Percentiles rank a stretch among this genome's conserved stretches.
phyloP scores from a whole-genome alignment of 768 basidiomycete species.

The Mycena floridula region DNA sequence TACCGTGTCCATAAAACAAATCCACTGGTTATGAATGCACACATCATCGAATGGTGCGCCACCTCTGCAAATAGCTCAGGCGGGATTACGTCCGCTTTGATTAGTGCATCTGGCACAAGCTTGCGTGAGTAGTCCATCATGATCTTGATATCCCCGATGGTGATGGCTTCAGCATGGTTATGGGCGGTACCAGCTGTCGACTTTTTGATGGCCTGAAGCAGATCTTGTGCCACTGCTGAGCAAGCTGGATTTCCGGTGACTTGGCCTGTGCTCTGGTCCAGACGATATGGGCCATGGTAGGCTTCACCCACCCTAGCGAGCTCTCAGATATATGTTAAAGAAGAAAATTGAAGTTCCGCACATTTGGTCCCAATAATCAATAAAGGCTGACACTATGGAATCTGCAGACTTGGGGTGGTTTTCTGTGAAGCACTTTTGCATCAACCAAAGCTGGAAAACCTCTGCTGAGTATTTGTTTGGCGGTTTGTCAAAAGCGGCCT shows the following conservation, averaged over 20 bases:
- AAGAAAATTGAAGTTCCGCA: slow-evolving; percentile 9
- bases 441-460: slow-evolving; percentile 20
- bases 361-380: slow-evolving; percentile 22
- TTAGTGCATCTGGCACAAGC: slow-evolving; percentile 8
- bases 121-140: slow-evolving; percentile 22
- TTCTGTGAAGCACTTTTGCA: slow-evolving; percentile 25
- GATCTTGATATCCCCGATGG: slow-evolving; percentile 21
- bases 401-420: slow-evolving; percentile 10
- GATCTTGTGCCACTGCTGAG: slow-evolving; percentile 13
- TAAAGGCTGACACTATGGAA: slow-evolving; percentile 21
- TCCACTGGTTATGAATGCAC: slow-evolving; percentile 19
- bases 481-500: slow-evolving; percentile 18
- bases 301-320: slow-evolving; percentile 5
- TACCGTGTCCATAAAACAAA: slow-evolving; percentile 27
- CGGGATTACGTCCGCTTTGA: slow-evolving; percentile 1
- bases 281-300: slow-evolving; percentile 20
- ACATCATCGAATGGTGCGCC: slow-evolving; percentile 19
- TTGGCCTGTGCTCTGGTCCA: slow-evolving; percentile 13
- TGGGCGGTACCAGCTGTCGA: no score
- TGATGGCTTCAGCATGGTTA: slow-evolving; percentile 27
- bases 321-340: neutral
- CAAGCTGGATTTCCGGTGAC: slow-evolving; percentile 25
- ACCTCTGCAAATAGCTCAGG: slow-evolving; percentile 4
- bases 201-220: slow-evolving; percentile 21
- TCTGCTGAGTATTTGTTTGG: slow-evolving; percentile 21